Percentiles rank a stretch among this genome's conserved stretches.
Conservation (phyloP, 73 alveolate species). For the Paramecium octaurelia region DNA sequence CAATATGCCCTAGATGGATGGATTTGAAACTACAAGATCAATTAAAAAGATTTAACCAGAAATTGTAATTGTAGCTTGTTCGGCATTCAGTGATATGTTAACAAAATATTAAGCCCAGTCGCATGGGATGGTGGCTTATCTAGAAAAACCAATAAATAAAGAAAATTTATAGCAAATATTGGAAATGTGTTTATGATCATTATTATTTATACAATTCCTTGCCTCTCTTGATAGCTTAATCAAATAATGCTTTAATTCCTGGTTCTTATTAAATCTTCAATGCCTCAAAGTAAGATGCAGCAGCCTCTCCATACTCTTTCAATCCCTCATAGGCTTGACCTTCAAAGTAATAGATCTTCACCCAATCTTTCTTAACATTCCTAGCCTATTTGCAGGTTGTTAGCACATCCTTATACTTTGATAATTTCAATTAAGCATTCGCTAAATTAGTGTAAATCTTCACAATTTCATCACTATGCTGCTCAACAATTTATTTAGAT, state of each 20-base stretch:
- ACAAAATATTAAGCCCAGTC: background rate
- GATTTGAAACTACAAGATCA: constrained; percentile 35
- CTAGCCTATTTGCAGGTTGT: constrained; percentile 25
- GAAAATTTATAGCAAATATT: background rate
- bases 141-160: constrained; percentile 9
- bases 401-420: constrained; percentile 21
- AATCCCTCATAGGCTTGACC: constrained; percentile 53
- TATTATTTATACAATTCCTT: background rate
- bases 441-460: constrained; percentile 50
- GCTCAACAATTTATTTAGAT: background rate
- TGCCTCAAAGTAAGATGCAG: constrained; percentile 56
- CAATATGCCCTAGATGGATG: constrained; percentile 55
- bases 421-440: background rate
- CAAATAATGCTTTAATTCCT: constrained; percentile 32
- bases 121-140: background rate
- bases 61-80: background rate
- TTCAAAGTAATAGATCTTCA: constrained; percentile 47
- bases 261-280: constrained; percentile 23
- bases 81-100: background rate
- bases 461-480: background rate
- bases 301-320: constrained; percentile 55
- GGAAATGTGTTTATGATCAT: background rate
- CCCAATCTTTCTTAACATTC: constrained; percentile 26
- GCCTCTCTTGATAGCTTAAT: constrained; percentile 35
- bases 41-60: background rate